Evolutionary conservation across 805 yeast genomes (phyloP).

Genomic region (Yamadazyma sp.): DNA sequence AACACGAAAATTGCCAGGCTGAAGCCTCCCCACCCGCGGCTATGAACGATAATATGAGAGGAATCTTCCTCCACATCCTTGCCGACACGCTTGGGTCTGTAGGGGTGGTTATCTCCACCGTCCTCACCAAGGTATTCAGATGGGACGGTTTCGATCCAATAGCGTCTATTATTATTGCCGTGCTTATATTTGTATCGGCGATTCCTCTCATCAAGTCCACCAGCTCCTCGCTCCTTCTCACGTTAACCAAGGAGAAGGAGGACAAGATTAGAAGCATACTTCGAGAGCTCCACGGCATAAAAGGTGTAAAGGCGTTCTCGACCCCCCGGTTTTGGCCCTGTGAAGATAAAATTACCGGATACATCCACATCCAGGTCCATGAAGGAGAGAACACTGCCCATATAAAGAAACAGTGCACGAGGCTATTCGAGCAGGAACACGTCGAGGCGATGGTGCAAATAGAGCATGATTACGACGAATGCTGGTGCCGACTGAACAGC

Average conservation of each 20-base stretch:
- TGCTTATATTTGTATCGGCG: conserved; percentile 76
- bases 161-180: conserved; percentile 85
- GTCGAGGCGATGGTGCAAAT: conserved; percentile 66
- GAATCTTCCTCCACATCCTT: conserved; percentile 86
- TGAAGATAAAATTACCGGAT: conserved; percentile 47
- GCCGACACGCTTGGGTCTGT: conserved; percentile 98
- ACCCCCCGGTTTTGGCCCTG: conserved; percentile 91
- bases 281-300: conserved; percentile 63
- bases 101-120: conserved; percentile 91
- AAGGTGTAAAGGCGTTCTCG: conserved; percentile 82
- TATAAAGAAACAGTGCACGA: conserved; percentile 60
- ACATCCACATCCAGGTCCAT: conserved; percentile 74
- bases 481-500: conserved; percentile 57
- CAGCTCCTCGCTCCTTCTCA: conserved; percentile 67
- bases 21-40: no score
- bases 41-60: conserved; percentile 76
- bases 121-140: conserved; percentile 63
- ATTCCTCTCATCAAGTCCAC: conserved; percentile 82
- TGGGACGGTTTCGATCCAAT: conserved; percentile 89
- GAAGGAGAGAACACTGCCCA: conserved; percentile 63
- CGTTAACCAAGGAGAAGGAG: conserved; percentile 60
- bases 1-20: no score
- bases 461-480: conserved; percentile 59
- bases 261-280: conserved; percentile 60
- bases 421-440: conserved; percentile 47